Evolutionary conservation across 202 grass and related monocot genomes (phyloP).

Genomic region (Musa balbisiana): DNA sequence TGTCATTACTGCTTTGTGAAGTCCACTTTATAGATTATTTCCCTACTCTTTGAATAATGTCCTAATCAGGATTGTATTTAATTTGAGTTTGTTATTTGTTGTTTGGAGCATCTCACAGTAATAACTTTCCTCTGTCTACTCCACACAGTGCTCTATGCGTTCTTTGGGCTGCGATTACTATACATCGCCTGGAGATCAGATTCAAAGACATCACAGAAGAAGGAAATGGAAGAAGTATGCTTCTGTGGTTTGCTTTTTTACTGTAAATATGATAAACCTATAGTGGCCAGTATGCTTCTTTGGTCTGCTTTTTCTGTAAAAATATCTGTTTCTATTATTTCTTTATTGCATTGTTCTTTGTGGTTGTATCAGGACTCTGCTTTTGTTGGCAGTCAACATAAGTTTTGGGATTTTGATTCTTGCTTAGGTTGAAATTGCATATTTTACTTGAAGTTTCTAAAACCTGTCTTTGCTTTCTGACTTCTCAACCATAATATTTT

Average conservation of each 20-base stretch:
- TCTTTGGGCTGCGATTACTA: conserved; percentile 51
- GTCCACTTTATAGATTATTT: too few relatives aligned
- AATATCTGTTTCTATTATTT: not conserved
- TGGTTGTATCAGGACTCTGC: not conserved
- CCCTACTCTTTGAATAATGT: too few relatives aligned
- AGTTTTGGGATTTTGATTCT: not conserved
- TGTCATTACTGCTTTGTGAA: not conserved
- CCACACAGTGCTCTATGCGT: conserved; percentile 12
- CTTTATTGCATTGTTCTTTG: not conserved
- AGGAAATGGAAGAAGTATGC: conserved; percentile 81
- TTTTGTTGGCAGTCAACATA: not conserved
- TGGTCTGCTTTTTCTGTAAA: not conserved
- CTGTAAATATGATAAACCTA: not conserved
- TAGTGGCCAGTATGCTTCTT: not conserved
- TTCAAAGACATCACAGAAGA: conserved; percentile 70
- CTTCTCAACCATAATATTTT: too few relatives aligned
- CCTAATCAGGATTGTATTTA: too few relatives aligned
- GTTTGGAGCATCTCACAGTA: not conserved
- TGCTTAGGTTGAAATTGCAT: not conserved
- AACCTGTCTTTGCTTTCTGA: too few relatives aligned
- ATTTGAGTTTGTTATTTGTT: not conserved
- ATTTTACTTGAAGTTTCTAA: too few relatives aligned
- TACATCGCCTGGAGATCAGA: conserved; percentile 80
- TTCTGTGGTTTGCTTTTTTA: conserved; percentile 1
- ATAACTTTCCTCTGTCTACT: not conserved